Evolutionary conservation across 805 yeast species (phyloP).

Genomic region (Starmerella lactis-condensi): DNA sequence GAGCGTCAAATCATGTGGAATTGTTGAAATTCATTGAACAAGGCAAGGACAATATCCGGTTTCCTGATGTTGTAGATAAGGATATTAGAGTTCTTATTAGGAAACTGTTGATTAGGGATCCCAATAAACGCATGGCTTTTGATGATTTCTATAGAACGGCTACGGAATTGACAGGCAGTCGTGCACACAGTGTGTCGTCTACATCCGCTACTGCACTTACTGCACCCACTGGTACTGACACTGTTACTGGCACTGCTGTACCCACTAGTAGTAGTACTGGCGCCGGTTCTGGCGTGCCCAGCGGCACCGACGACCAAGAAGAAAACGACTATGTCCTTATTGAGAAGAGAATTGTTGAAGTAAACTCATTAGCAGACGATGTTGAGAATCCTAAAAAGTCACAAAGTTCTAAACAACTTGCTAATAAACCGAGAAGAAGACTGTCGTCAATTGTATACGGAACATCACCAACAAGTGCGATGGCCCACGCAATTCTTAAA

Average conservation of each 20-base stretch:
- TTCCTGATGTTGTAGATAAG: conserved; percentile 47
- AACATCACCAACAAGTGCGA: conserved; percentile 58
- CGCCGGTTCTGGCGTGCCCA: too few species aligned
- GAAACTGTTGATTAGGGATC: conserved; percentile 61
- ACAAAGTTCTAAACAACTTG: conserved; percentile 10
- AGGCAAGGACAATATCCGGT: conserved; percentile 56
- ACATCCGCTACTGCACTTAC: background rate
- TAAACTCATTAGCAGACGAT: conserved; percentile 89
- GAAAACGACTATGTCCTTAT: conserved; percentile 54
- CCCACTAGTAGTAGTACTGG: too few species aligned
- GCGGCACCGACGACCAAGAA: too few species aligned
- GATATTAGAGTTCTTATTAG: conserved; percentile 54
- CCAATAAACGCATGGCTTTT: conserved; percentile 74
- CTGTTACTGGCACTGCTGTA: too few species aligned
- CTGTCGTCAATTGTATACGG: conserved; percentile 23
- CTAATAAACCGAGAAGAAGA: conserved; percentile 13
- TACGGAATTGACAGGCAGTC: background rate
- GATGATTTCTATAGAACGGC: conserved; percentile 56
- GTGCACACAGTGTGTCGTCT: background rate
- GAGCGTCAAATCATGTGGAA: conserved; percentile 85
- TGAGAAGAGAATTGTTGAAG: conserved; percentile 87
- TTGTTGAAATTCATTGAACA: conserved; percentile 69
- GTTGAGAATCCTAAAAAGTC: conserved; percentile 29
- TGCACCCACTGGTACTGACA: background rate
- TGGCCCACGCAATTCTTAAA: conserved; percentile 68